phyloP scores from a whole-genome alignment of 805 yeast genomes.

The Kodamaea sagamina region DNA sequence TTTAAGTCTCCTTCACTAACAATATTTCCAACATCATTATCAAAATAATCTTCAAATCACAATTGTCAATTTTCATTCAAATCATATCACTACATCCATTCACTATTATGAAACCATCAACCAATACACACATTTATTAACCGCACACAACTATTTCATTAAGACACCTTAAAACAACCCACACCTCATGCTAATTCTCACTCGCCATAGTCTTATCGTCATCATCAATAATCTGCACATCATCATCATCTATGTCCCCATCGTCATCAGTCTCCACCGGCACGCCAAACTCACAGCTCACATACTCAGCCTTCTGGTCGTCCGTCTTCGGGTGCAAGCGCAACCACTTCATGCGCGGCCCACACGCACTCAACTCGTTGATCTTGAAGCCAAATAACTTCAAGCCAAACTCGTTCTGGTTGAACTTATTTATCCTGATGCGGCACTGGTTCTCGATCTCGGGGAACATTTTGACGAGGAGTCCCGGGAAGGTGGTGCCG shows the following conservation, averaged over 20 bases:
- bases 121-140: too few relatives aligned
- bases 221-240: constrained; percentile 9
- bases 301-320: constrained; percentile 62
- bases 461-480: constrained; percentile 88
- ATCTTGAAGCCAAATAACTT: constrained; percentile 87
- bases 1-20: too few relatives aligned
- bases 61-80: too few relatives aligned
- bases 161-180: constrained; percentile 2
- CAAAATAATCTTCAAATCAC: too few relatives aligned
- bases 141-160: too few relatives aligned
- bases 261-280: constrained; percentile 44
- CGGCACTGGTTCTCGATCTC: constrained; percentile 79
- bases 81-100: too few relatives aligned
- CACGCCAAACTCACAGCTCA: constrained; percentile 61
- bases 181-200: constrained; percentile 20
- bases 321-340: constrained; percentile 70
- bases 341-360: constrained; percentile 96
- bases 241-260: constrained; percentile 28
- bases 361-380: constrained; percentile 70
- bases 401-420: constrained; percentile 62
- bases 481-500: constrained; percentile 94
- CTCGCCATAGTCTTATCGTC: constrained; percentile 47
- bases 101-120: too few relatives aligned
- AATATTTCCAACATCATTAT: too few relatives aligned
- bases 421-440: constrained; percentile 48